Evolutionary conservation across 306 rosid species (phyloP).

Genomic region (Acacia confusa): DNA sequence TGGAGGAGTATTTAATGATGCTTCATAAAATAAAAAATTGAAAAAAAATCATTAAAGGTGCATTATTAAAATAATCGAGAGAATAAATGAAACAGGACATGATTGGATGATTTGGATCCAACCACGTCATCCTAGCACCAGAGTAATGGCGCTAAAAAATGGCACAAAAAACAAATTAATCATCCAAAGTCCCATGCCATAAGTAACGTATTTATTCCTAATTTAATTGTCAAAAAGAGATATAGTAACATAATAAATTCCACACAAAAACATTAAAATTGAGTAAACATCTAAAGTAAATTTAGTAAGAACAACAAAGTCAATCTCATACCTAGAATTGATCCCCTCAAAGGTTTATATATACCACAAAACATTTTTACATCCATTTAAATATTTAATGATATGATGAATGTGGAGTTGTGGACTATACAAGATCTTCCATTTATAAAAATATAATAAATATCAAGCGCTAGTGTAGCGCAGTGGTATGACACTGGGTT

Average conservation of each 20-base stretch:
- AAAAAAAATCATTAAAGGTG: background rate
- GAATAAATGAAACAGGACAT: background rate
- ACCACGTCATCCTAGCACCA: conserved; percentile 39
- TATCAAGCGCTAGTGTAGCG: too few species aligned
- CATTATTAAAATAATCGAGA: background rate
- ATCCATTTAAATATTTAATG: background rate
- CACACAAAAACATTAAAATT: background rate
- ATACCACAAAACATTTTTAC: background rate
- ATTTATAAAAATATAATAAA: background rate
- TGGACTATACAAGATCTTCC: background rate
- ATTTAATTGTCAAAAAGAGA: background rate
- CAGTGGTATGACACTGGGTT: too few species aligned
- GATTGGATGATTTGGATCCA: conserved; percentile 38
- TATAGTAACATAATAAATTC: background rate
- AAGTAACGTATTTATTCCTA: background rate
- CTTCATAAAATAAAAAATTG: background rate
- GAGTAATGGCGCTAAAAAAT: conserved; percentile 16
- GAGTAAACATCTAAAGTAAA: background rate
- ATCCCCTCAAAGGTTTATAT: background rate
- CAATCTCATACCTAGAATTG: background rate
- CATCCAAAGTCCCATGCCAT: background rate
- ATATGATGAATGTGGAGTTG: background rate
- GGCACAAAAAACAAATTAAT: background rate
- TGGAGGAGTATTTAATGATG: background rate
- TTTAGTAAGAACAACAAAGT: background rate